Evolutionary conservation across 805 yeast genomes (phyloP).

Genomic region (Starmerella stigmatis): DNA sequence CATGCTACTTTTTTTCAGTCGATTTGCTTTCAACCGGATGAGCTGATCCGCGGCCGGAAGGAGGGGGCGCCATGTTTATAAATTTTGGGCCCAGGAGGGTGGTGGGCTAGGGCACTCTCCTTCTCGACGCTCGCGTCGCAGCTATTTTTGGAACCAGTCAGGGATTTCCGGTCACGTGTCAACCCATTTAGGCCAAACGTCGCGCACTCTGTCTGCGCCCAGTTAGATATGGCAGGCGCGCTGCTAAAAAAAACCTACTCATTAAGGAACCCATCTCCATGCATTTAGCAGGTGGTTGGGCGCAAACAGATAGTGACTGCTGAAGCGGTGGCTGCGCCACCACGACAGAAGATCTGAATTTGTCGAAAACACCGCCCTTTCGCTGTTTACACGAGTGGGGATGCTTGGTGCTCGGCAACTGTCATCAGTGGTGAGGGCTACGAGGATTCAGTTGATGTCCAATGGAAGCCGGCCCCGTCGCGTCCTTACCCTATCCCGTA

Average conservation of each 20-base stretch:
- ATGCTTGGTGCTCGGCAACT: too few species aligned
- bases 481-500: too few species aligned
- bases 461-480: too few species aligned
- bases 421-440: too few species aligned
- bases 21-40: too few species aligned
- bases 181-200: constrained; percentile 1
- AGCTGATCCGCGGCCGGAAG: background rate
- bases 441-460: too few species aligned
- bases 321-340: too few species aligned
- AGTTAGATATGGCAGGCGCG: background rate
- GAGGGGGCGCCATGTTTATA: constrained; percentile 4
- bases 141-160: constrained; percentile 1
- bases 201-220: constrained; percentile 7
- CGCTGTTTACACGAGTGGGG: too few species aligned
- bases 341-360: too few species aligned
- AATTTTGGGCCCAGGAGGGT: background rate
- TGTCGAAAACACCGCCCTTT: too few species aligned
- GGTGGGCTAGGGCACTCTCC: background rate
- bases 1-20: constrained; percentile 7
- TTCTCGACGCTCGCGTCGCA: background rate
- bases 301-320: constrained; percentile 6
- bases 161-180: background rate
- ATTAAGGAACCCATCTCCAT: background rate
- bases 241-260: background rate
- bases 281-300: constrained; percentile 3